A percentile compares a stretch with the other conserved stretches of the same genome.
Conservation (phyloP, 768 basidiomycete species). For the Vararia minispora region DNA sequence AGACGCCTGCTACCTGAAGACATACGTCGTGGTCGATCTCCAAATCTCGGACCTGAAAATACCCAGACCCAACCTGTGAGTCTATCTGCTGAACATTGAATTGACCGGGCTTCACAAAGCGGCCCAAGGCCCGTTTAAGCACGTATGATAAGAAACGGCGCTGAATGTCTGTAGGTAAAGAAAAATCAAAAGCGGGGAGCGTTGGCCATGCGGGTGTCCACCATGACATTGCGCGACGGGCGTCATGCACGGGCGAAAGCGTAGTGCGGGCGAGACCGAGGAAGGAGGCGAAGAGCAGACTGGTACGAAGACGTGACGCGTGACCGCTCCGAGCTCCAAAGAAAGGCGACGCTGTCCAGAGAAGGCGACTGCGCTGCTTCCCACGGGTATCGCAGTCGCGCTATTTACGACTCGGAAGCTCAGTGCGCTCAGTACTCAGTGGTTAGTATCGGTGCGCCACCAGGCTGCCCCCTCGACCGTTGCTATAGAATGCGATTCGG, state of each 20-base stretch:
- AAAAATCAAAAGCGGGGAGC: conserved; percentile 54
- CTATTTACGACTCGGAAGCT: too few species aligned
- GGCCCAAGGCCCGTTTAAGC: conserved; percentile 73
- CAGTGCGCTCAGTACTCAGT: too few species aligned
- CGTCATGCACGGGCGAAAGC: conserved; percentile 1
- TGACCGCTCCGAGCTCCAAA: too few species aligned
- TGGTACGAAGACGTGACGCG: conserved; percentile 3
- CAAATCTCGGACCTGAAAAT: conserved; percentile 76
- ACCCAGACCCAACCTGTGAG: conserved; percentile 86
- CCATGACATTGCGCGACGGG: conserved; percentile 21
- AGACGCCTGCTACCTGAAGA: conserved; percentile 13
- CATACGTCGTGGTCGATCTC: conserved; percentile 67
- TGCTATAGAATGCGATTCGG: too few species aligned
- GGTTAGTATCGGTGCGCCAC: too few species aligned
- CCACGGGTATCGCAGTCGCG: too few species aligned
- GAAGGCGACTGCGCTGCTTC: too few species aligned
- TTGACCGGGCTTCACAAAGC: conserved; percentile 81
- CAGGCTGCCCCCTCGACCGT: too few species aligned
- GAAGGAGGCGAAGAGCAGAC: conserved; percentile 6
- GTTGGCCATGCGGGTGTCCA: conserved; percentile 34
- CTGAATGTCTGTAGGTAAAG: conserved; percentile 65
- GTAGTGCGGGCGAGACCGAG: conserved; percentile 2
- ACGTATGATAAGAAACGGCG: conserved; percentile 84
- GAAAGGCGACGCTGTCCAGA: too few species aligned
- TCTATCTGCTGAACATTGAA: conserved; percentile 82